These are phyloP conservation scores for Colletotrichum nymphaeae DNA, from an alignment of 2,329 filamentous ascomycete genomes.

Conservation along the genomic window DNA sequence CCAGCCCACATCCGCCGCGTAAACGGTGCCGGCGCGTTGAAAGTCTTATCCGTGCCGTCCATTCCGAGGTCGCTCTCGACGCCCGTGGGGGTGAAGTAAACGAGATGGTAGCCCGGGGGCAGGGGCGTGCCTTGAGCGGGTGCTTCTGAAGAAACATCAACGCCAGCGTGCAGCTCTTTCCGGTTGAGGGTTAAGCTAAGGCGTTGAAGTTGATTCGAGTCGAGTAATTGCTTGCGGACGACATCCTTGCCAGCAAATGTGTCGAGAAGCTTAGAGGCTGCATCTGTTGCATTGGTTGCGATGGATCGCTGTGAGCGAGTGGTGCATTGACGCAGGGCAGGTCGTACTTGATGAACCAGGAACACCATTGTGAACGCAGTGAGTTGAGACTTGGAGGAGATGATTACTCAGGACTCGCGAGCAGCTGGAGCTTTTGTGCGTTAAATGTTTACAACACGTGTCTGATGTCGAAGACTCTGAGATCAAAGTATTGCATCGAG, in stretches of 20 bases:
- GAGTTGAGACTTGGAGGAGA: background rate
- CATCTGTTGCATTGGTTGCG: conserved; percentile 25
- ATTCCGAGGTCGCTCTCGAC: conserved; percentile 64
- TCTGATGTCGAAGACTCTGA: background rate
- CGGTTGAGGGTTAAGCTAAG: conserved; percentile 69
- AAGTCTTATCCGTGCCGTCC: conserved; percentile 71
- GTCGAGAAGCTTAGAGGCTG: conserved; percentile 46
- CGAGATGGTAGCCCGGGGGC: conserved; percentile 71
- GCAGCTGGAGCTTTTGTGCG: background rate
- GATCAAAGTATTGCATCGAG: background rate
- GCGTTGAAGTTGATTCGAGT: conserved; percentile 73
- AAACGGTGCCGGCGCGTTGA: conserved; percentile 69
- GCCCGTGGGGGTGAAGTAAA: conserved; percentile 71
- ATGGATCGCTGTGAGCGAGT: background rate
- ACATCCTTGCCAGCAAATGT: conserved; percentile 43
- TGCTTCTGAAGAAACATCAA: conserved; percentile 50
- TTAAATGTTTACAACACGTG: too few species aligned
- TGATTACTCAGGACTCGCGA: background rate
- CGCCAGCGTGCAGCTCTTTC: conserved; percentile 49
- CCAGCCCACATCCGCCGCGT: conserved; percentile 77
- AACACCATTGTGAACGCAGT: background rate
- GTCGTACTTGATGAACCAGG: background rate
- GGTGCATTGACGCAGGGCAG: background rate
- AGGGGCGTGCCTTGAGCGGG: conserved; percentile 59
- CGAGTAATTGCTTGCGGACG: conserved; percentile 60